Evolutionary conservation across 371 early-diverging fungal genomes (phyloP), one percentile per base, ranked within the genome.

Genomic region (Mortierella sp.): DNA sequence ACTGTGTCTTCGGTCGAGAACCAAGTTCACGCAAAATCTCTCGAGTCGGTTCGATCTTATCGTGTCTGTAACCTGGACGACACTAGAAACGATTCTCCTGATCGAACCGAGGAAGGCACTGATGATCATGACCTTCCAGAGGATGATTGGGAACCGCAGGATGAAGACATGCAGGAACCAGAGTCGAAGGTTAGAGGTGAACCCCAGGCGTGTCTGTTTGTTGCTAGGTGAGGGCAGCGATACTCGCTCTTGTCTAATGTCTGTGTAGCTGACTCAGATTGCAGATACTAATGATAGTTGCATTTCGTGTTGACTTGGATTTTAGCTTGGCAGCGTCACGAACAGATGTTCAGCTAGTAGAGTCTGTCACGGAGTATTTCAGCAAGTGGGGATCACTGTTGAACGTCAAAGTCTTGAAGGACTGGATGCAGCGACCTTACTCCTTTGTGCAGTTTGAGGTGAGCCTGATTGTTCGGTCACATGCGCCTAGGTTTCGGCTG

Each of bases 401-500:
- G 17, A 82, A 91, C 63, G 92, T 95, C 49, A 93, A 94, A 67
- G 94, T 94, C 0, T 62, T 92, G 29, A 89, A 87, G 55, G 95
- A 95, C 67, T 90, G 89, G 88, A 72, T 89, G 79, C 71, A 83
- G 21, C 78, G 95, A n/a, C 95, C 95, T 0, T 95, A 92, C 68
- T 90, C 93, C 0, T 95, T 95, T 79, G 95, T 95, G 2, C 94
- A 94, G 60, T 95, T 85, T 76, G 86, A 88, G 79, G 91, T 88
- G 69, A 1, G 47, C n/a, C 28, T 46, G n/a, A n/a, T n/a, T n/a
- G n/a, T n/a, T n/a, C n/a, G n/a, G n/a, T n/a, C n/a, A n/a, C n/a
- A n/a, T n/a, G n/a, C n/a, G n/a, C n/a, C 28, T 27, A 3, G 9
- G 22, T 45, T 10, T 45, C 28, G 17, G n/a, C 17, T 16, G 4